Base-by-base conservation (phyloP, 2,329 filamentous ascomycete species). In the Aspergillus fumigatus region DNA sequence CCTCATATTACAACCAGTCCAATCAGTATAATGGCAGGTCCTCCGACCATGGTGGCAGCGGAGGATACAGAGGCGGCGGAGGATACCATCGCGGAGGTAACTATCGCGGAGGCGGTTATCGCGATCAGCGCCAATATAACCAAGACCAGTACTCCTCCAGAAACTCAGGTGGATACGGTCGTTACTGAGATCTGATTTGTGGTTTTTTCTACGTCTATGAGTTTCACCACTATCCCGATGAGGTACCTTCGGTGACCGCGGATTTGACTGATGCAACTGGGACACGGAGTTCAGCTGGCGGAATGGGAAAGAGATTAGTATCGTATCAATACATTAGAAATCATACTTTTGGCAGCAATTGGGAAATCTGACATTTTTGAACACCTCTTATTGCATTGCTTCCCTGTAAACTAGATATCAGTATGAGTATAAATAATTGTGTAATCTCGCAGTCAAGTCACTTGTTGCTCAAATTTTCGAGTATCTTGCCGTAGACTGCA, bases 161-260 rank as follows among this genome's bases (percentile, higher is more conserved):
- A 43, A 67, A 66, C 45, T 65, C 67, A 53, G 72, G 73, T 59
- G 72, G 74, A 55, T 75, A 76, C 61, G 71, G 71, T 32, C 68
- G 73, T 26, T 76, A 76, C 61, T 72, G 67, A 53, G 19, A 29
- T 49, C 27, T 52, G 40, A 56, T 57, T 43, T 40, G 41, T 40
- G 47, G 32, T 47, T 48, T 25, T 25, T 43, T 59, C 50, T 52
- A 26, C 51, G 17, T 54, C 7, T 19, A 19, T 9, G 21, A 21
- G 4, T 21, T 19, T 21, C 10, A 25, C 23, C 11, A 35, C 43
- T 17, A 17, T 17, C 19, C 19, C 19, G 23, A 25, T 47, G 23
- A 21, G 21, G 43, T 47, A 23, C 43, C 11, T 23, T 47, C 43
- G 43, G 43, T 26, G 43, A 23, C 43, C 43, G 21, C 43, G 43